Evolutionary conservation across 2,329 filamentous ascomycete species (phyloP), one percentile per base, ranked within the genome.

Genomic region (Penicillium hordei): DNA sequence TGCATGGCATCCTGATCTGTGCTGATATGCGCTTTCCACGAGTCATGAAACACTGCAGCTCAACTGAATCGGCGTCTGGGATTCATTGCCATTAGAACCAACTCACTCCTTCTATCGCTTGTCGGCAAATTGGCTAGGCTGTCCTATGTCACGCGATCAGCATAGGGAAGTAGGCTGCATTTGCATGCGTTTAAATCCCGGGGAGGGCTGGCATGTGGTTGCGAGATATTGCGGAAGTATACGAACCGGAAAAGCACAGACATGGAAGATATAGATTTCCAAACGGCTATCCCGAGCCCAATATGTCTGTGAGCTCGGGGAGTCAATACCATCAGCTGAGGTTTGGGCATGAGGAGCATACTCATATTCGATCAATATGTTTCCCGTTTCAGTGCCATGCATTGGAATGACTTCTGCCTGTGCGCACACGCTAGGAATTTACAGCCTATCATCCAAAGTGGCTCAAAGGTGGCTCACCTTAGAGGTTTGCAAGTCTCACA

Each of bases 401-500:
- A 34, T 53, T 8, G 2, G 13, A 21, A 48, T 43, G 49, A 27
- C n/a, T 33, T 29, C 15, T 51, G 17, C 36, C 29, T 27, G 55
- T 34, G 49, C 33, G 36, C 44, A 42, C 5, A 36, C 23, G 2
- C 15, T 31, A 17, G 40, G 17, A 34, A 42, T n/a, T n/a, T 33
- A 39, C 13, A 55, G 15, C 49, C 49, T 53, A 57, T 57, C 42
- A 48, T 9, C 34, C 5, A 36, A 33, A 25, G 27, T 49, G 43
- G 39, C 25, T 33, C 4, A 29, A 33, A 12, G 4, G 27, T 52
- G 38, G 27, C 55, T 42, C 19, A 15, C 5, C 5, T 27, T 34
- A 5, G 27, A 34, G 15, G 4, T 27, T 34, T 44, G 21, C 27
- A 2, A 36, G 50, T 48, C 36, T 43, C 48, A 27, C 33, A 49